A percentile compares a stretch with the other conserved stretches of the same genome.
Evolutionary conservation across 768 basidiomycete genomes (phyloP).

Genomic region (Rhizopogon vinicolor): DNA sequence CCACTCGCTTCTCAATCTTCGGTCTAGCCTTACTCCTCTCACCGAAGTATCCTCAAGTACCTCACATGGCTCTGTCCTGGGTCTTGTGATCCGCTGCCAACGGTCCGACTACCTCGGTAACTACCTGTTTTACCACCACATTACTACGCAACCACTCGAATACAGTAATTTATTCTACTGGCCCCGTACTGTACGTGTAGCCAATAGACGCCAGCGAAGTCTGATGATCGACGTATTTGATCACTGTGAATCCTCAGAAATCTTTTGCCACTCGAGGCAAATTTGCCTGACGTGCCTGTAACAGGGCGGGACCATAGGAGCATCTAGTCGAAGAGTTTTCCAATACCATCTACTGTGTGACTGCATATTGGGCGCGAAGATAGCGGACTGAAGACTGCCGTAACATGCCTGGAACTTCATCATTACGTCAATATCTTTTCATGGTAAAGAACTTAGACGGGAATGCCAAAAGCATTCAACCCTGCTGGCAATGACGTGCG

Average conservation of each 20-base stretch:
- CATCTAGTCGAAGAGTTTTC: neutral
- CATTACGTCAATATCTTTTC: neutral
- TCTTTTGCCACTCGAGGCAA: neutral
- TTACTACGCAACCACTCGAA: neutral
- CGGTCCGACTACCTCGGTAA: slow-evolving; percentile 12
- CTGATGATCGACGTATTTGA: neutral
- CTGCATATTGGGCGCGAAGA: slow-evolving; percentile 8
- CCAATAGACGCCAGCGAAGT: neutral
- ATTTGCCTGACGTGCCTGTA: neutral
- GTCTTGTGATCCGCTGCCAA: slow-evolving; percentile 19
- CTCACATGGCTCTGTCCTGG: slow-evolving; percentile 1
- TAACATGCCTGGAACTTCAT: neutral
- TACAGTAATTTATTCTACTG: slow-evolving; percentile 3
- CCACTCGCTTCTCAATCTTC: slow-evolving; percentile 20
- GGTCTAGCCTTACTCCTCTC: slow-evolving; percentile 9
- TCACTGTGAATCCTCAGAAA: neutral
- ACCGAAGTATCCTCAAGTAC: neutral
- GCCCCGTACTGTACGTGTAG: slow-evolving; percentile 1
- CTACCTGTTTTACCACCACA: neutral
- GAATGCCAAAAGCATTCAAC: neutral
- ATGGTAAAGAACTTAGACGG: no score
- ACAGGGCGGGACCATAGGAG: neutral
- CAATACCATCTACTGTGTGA: no score
- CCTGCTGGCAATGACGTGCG: slow-evolving; percentile 13
- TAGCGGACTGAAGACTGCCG: slow-evolving; percentile 8